Evolutionary conservation across 1,139 yeast species (phyloP), one percentile per base, ranked within the genome.

Genomic region (Sugiyamaella neomexicana): DNA sequence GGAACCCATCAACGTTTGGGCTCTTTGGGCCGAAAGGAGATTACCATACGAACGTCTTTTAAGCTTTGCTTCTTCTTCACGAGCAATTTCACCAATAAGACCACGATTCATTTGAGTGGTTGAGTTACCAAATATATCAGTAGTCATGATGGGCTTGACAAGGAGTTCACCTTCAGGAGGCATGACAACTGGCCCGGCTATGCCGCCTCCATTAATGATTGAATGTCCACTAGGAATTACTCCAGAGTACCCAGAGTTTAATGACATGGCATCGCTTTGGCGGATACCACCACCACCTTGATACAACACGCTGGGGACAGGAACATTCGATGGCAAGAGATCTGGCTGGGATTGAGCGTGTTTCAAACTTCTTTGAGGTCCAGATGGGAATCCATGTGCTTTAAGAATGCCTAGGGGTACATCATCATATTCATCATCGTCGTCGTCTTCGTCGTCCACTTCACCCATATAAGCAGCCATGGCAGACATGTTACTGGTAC

Each of bases 331-430:
- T 5, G 25, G n/a, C 38, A 34, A 12, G 32, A 63, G 53, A 42
- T 56, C 57, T n/a, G 65, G 62, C 42, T 59, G 63, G n/a, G 68
- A 62, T 20, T 56, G 45, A 37, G 48, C 43, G 43, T 48, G 55
- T 45, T 45, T 46, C 7, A 45, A 16, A n/a, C n/a, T 23, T n/a
- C 34, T 25, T 32, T 53, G 54, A 10, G 55, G 43, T 41, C 55
- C 55, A 27, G 60, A 61, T 7, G 76, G 76, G 61, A 72, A 71
- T 9, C 73, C 73, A 55, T 73, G 75, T 1, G 75, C 75, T 55
- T 70, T 72, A 38, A 74, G 59, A 52, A 73, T 70, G 5, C 73
- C 75, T 25, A 73, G 61, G 1, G 77, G 77, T 9, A 74, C 72
- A 48, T 73, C 74, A 46, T 74, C 76, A 55, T 70, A 66, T 46